Evolutionary conservation across 495 filamentous ascomycete genomes (phyloP).

Genomic region (Xylaria acuta): DNA sequence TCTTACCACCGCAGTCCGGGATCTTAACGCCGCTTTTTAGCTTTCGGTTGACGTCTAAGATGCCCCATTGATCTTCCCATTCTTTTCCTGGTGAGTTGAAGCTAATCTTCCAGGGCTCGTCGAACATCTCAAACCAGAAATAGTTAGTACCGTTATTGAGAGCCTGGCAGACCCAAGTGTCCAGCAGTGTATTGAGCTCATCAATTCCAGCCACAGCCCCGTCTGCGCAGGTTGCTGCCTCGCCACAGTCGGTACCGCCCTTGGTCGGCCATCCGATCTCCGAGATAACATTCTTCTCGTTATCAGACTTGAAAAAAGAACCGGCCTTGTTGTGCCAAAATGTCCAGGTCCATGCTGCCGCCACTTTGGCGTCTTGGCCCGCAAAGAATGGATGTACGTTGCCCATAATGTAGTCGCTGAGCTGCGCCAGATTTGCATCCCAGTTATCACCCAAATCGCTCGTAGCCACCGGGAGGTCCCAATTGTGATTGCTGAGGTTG

Average conservation of each 20-base stretch:
- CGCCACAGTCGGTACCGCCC: slow-evolving; percentile 82
- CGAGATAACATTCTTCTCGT: slow-evolving; percentile 73
- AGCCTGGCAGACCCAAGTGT: slow-evolving; percentile 81
- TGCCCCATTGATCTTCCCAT: slow-evolving; percentile 97
- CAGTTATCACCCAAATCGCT: slow-evolving; percentile 92
- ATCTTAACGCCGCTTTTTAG: slow-evolving; percentile 86
- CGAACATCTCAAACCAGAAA: slow-evolving; percentile 97
- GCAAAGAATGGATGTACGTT: slow-evolving; percentile 98
- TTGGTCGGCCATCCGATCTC: slow-evolving; percentile 93
- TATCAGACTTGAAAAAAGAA: slow-evolving; percentile 60
- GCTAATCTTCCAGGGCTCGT: slow-evolving; percentile 89
- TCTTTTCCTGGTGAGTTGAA: slow-evolving; percentile 73
- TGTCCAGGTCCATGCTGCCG: slow-evolving; percentile 80
- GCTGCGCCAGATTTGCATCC: slow-evolving; percentile 67
- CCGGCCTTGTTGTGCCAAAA: slow-evolving; percentile 81
- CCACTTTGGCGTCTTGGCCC: slow-evolving; percentile 70
- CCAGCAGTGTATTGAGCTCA: slow-evolving; percentile 87
- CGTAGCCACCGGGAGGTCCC: slow-evolving; percentile 81
- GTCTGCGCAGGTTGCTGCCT: slow-evolving; percentile 56
- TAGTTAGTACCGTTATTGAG: slow-evolving; percentile 84
- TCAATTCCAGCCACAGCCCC: slow-evolving; percentile 79
- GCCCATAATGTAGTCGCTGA: slow-evolving; percentile 89
- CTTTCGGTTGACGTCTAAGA: slow-evolving; percentile 86
- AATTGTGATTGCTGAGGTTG: slow-evolving; percentile 70
- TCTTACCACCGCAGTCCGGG: slow-evolving; percentile 84